phyloP scores from a whole-genome alignment of 495 filamentous ascomycete genomes.

The Xylaria grammica region DNA sequence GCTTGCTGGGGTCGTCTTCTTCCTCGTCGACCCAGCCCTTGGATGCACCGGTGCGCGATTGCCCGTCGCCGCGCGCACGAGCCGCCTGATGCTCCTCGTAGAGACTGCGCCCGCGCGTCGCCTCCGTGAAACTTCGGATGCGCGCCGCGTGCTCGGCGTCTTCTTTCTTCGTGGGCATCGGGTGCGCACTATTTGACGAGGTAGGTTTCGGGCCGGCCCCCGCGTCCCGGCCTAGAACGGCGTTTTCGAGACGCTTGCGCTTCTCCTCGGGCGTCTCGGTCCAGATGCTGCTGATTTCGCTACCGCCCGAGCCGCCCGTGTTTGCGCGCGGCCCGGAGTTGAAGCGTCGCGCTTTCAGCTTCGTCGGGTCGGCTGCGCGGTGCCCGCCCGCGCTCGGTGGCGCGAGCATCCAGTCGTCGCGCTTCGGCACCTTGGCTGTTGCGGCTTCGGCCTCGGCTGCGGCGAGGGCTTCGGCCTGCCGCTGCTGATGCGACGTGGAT shows the following conservation, averaged over 20 bases:
- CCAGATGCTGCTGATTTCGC: constrained; percentile 72
- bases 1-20: constrained; percentile 88
- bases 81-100: constrained; percentile 64
- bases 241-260: constrained; percentile 75
- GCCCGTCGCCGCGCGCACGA: constrained; percentile 10
- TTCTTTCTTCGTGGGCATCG: constrained; percentile 31
- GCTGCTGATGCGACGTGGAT: constrained; percentile 33
- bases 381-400: constrained; percentile 71
- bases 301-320: constrained; percentile 35
- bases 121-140: constrained; percentile 45
- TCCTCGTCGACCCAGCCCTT: constrained; percentile 55
- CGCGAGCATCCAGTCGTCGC: constrained; percentile 95
- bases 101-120: constrained; percentile 65
- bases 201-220: neutral
- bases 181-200: neutral
- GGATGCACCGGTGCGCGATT: neutral
- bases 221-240: constrained; percentile 75
- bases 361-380: constrained; percentile 79
- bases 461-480: constrained; percentile 29
- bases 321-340: constrained; percentile 60
- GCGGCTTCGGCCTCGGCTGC: constrained; percentile 29
- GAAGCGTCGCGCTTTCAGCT: constrained; percentile 83
- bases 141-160: constrained; percentile 46
- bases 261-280: constrained; percentile 92
- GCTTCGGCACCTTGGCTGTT: constrained; percentile 44